Conservation (phyloP, 768 basidiomycete species). For the Trametes gibbosa region DNA sequence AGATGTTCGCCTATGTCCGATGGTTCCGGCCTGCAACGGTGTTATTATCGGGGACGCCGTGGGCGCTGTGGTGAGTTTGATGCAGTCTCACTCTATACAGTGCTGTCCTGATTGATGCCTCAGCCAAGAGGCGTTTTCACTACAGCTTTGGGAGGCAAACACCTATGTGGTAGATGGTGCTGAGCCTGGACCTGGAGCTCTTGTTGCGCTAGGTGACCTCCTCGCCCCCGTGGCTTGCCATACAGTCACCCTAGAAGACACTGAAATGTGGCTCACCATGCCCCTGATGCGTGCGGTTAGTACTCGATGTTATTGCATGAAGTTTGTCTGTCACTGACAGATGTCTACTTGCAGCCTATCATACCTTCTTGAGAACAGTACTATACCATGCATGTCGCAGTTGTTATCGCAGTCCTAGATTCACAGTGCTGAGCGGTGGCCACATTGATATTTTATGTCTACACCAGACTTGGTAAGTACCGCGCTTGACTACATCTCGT, state of each 20-base stretch:
- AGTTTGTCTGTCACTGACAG: not conserved
- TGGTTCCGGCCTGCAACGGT: not conserved
- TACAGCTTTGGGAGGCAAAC: not conserved
- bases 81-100: not conserved
- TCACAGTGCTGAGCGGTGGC: too few relatives aligned
- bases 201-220: not conserved
- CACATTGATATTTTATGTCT: too few relatives aligned
- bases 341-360: not conserved
- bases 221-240: not conserved
- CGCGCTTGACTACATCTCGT: too few relatives aligned
- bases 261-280: not conserved
- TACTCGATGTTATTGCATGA: not conserved
- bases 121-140: not conserved
- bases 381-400: too few relatives aligned
- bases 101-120: not conserved
- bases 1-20: not conserved
- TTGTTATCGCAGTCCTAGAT: too few relatives aligned
- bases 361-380: not conserved
- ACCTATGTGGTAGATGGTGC: not conserved
- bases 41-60: not conserved
- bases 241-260: not conserved
- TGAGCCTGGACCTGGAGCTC: not conserved
- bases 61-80: not conserved
- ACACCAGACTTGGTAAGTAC: too few relatives aligned
- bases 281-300: not conserved